Base-by-base conservation (phyloP, 345 rosid genomes). In the Heritiera fomes region DNA sequence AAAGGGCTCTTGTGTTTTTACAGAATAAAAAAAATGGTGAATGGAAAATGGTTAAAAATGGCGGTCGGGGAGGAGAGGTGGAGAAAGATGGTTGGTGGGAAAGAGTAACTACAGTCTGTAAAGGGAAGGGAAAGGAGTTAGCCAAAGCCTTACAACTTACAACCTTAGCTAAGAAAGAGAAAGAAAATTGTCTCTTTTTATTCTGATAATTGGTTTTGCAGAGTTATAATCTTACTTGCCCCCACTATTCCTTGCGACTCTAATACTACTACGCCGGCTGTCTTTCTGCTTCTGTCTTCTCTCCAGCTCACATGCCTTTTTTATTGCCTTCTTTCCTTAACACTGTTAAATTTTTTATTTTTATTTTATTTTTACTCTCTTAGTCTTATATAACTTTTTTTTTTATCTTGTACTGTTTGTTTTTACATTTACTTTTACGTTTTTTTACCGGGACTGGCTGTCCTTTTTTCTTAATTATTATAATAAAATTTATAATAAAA, bases 41-140 rank as follows among this genome's bases (percentile, higher is more conserved):
- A 69, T 58, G 34, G 75, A 63, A 70, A 60, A 38, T 72, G 63
- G 82, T 47, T 82, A 73, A 82, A 80, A 85, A 87, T 84, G 88
- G 88, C 83, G 79, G 88, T 75, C 67, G 55, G n/a, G 3, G 38
- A 34, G 38, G 55, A 77, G 53, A 75, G 71, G 71, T 62, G 78
- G 78, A 53, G 82, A 73, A 70, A 52, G 84, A 52, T 80, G 84
- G 79, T 80, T 82, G 87, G 84, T 83, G 77, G 71, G 45, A 75
- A 63, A 59, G 85, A 81, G 86, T 81, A 81, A 83, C 85, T 86
- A 84, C 85, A 86, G 83, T 72, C 87, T 84, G 90, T 83, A 89
- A 87, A 86, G 58, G 85, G 79, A 41, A 60, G 55, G 11, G 17
- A n/a, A 40, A 17, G 18, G 38, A 0, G 20, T 46, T 47, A 47